These are phyloP conservation scores for Aspergillus glaucus DNA, from an alignment of 2,329 filamentous ascomycete species.

Conservation along the genomic window DNA sequence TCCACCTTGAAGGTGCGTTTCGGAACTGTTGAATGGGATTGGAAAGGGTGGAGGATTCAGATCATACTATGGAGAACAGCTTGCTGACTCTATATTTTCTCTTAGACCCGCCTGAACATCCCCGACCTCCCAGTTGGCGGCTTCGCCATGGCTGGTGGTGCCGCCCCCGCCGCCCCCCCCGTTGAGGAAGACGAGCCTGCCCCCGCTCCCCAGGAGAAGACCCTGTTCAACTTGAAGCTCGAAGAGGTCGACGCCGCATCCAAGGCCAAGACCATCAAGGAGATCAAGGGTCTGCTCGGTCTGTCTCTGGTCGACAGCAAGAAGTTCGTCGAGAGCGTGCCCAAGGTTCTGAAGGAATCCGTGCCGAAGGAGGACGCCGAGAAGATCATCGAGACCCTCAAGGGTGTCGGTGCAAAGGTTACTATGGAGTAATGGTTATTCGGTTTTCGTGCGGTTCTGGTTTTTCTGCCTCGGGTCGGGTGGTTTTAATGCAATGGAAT, in stretches of 20 bases:
- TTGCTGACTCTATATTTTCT: not conserved
- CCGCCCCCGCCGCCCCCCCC: slow-evolving; percentile 54
- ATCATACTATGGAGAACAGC: slow-evolving; percentile 1
- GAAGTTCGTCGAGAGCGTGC: slow-evolving; percentile 98
- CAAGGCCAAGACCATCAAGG: slow-evolving; percentile 99
- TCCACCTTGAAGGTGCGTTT: slow-evolving; percentile 78
- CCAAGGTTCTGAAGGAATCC: slow-evolving; percentile 98
- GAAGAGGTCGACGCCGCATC: slow-evolving; percentile 77
- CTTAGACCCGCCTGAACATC: slow-evolving; percentile 86
- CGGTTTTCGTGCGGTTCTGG: slow-evolving; percentile 4
- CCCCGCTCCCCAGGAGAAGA: slow-evolving; percentile 85
- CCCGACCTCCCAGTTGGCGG: slow-evolving; percentile 93
- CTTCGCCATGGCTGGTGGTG: slow-evolving; percentile 64
- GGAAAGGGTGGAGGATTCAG: not conserved
- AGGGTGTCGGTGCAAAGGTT: slow-evolving; percentile 83
- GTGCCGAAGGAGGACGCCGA: slow-evolving; percentile 98
- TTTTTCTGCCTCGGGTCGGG: not conserved
- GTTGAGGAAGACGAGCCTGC: slow-evolving; percentile 79
- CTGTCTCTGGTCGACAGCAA: slow-evolving; percentile 97
- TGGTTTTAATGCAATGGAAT: slow-evolving; percentile 8
- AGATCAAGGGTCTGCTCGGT: slow-evolving; percentile 93
- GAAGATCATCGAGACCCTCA: slow-evolving; percentile 94
- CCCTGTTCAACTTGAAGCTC: slow-evolving; percentile 93
- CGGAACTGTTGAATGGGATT: slow-evolving; percentile 1
- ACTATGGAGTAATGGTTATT: slow-evolving; percentile 68